Evolutionary conservation across 805 yeast species (phyloP).

Genomic region (Deakozyma indianensis): DNA sequence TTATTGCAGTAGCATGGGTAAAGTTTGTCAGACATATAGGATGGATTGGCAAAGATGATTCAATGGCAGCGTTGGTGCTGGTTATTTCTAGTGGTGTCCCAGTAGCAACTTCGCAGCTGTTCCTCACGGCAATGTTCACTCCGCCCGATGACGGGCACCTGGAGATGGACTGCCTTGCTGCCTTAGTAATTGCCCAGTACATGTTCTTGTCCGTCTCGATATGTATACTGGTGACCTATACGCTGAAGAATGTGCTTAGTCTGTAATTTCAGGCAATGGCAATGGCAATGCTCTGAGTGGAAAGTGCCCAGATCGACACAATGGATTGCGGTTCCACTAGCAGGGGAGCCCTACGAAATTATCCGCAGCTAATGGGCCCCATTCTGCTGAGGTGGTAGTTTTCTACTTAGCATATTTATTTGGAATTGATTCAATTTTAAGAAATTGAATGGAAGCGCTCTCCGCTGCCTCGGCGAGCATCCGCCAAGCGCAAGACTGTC

Average conservation of each 20-base stretch:
- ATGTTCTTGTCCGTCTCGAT: slow-evolving; percentile 49
- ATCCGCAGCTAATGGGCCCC: too few relatives aligned
- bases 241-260: slow-evolving; percentile 23
- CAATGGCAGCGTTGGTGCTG: slow-evolving; percentile 55
- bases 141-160: slow-evolving; percentile 40
- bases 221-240: slow-evolving; percentile 63
- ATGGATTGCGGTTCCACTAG: background rate
- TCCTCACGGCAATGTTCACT: slow-evolving; percentile 76
- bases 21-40: slow-evolving; percentile 47
- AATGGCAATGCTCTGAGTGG: background rate
- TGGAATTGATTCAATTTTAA: background rate
- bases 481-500: too few relatives aligned
- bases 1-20: slow-evolving; percentile 57
- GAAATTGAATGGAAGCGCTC: too few relatives aligned
- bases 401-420: background rate
- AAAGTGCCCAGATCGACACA: background rate
- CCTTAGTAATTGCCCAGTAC: slow-evolving; percentile 63
- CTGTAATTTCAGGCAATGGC: slow-evolving; percentile 1
- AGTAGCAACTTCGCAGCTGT: slow-evolving; percentile 76
- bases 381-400: too few relatives aligned
- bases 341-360: background rate
- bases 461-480: too few relatives aligned
- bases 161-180: slow-evolving; percentile 75
- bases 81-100: slow-evolving; percentile 71
- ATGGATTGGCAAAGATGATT: slow-evolving; percentile 44